Base-by-base conservation (phyloP, 805 yeast genomes). In the Myxozyma sirexii region DNA sequence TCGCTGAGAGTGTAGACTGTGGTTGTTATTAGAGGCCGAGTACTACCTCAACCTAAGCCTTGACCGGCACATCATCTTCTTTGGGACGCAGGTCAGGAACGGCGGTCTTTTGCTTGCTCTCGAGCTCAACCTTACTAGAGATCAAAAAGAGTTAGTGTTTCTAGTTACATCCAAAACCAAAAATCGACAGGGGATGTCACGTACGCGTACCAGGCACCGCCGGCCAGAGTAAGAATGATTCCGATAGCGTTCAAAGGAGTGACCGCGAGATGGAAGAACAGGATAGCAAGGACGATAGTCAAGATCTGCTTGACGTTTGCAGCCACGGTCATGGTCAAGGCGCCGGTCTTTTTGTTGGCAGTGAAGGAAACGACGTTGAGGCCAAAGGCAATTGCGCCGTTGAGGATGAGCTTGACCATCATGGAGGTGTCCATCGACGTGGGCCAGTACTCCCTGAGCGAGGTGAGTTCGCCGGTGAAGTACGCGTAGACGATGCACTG, bases 331-430 rank as follows among this genome's bases (percentile, higher is more conserved):
- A 68, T 68, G 29, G 70, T 68, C 43, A 68, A 50, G 4, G 70
- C 70, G 17, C 69, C 71, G 19, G 70, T 67, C 68, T 68, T 68
- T 64, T 68, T 68, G 65, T 68, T 68, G 35, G 71, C 71, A 23
- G 70, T 68, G 58, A 68, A 68, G 5, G 71, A 68, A 17, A 67
- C 71, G 23, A 68, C 67, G 52, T 68, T 68, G 19, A 68, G 61
- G 12, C 70, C 68, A 26, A 68, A 68, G 6, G 70, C 70, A 29
- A 68, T 68, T 15, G 64, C 60, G 19, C 70, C 70, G 57, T 68
- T 68, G 47, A 68, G 59, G 26, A 47, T 26, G 35, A 68, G 63
- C 51, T 68, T 67, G 51, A 61, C 4, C 64, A 68, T 56, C 65
- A 61, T 63, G 29, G 46, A 24, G 27, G 57, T 37, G 45, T 61